phyloP scores from a whole-genome alignment of 2,329 filamentous ascomycete species.

The Aspergillus ochraceoroseus region DNA sequence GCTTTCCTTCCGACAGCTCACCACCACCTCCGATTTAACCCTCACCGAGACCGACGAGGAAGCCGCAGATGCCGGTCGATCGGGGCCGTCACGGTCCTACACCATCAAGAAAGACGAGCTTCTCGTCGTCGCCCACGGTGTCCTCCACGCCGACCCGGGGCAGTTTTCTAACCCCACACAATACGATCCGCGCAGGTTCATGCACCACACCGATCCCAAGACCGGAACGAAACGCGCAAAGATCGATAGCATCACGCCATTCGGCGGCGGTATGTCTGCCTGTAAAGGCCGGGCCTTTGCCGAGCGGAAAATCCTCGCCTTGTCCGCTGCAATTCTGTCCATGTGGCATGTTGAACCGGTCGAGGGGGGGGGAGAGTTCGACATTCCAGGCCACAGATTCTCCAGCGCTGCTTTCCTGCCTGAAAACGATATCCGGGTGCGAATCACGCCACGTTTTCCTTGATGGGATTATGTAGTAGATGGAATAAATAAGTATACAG shows the following conservation, averaged over 20 bases:
- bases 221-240: conserved; percentile 36
- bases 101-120: conserved; percentile 41
- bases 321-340: conserved; percentile 50
- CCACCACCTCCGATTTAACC: conserved; percentile 35
- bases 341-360: conserved; percentile 54
- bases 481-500: neutral
- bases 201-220: conserved; percentile 40
- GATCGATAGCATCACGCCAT: conserved; percentile 45
- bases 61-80: conserved; percentile 26
- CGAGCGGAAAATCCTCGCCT: conserved; percentile 48
- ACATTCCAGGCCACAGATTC: conserved; percentile 48
- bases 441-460: conserved; percentile 45
- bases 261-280: conserved; percentile 47
- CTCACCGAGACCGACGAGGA: conserved; percentile 41
- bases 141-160: conserved; percentile 42
- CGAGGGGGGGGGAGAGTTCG: conserved; percentile 44
- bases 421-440: conserved; percentile 50
- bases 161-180: conserved; percentile 41
- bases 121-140: conserved; percentile 44
- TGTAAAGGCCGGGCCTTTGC: conserved; percentile 51
- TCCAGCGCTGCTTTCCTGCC: conserved; percentile 51
- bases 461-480: neutral
- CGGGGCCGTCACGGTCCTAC: conserved; percentile 41
- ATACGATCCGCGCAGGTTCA: conserved; percentile 46
- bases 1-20: conserved; percentile 42